Base-by-base conservation (phyloP, 2,329 filamentous ascomycete genomes). In the Aspergillus thermomutatus region DNA sequence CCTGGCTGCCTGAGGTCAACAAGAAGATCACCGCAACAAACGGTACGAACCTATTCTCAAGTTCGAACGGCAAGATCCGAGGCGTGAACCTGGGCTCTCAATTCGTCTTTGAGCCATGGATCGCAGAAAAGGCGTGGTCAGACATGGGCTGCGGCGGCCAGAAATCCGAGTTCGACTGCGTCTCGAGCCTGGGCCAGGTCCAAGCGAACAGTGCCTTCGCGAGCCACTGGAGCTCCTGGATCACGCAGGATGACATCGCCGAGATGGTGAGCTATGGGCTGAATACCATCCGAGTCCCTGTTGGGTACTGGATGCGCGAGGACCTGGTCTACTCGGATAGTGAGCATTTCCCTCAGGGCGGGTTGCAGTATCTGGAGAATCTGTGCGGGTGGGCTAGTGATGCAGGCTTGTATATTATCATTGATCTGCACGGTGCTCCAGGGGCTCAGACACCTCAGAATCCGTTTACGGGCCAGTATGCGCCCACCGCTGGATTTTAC, bases 301-400 rank as follows among this genome's bases (percentile, higher is more conserved):
- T 84, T 3, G 83, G 82, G 8, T 85, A 82, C 68, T 85, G 82
- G 82, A 71, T 83, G 40, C 72, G 79, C 43, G 80, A 83, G 63
- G 74, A 75, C 40, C 66, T 82, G 2, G 79, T 84, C 10, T 74
- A 81, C 54, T 53, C 63, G 19, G 66, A 73, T 46, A 79, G 74
- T 28, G 82, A 83, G 67, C 72, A 81, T 57, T 84, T 83, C 55
- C 80, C 82, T 0, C 70, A 71, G 62, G 80, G 80, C 0, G 80
- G 76, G 0, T 61, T 82, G 25, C 62, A 75, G 2, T 80, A 81
- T 56, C 68, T 84, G 46, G 76, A 79, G 54, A 66, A 72, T 11
- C 66, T 83, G 4, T 79, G 77, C 41, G 75, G 75, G 2, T 80
- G 78, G 75, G 81, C 81, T 0, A 78, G 75, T 48, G 74, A 80